Evolutionary conservation across 2,329 filamentous ascomycete genomes (phyloP), one percentile per base, ranked within the genome.

Genomic region (Aspergillus alliaceus): DNA sequence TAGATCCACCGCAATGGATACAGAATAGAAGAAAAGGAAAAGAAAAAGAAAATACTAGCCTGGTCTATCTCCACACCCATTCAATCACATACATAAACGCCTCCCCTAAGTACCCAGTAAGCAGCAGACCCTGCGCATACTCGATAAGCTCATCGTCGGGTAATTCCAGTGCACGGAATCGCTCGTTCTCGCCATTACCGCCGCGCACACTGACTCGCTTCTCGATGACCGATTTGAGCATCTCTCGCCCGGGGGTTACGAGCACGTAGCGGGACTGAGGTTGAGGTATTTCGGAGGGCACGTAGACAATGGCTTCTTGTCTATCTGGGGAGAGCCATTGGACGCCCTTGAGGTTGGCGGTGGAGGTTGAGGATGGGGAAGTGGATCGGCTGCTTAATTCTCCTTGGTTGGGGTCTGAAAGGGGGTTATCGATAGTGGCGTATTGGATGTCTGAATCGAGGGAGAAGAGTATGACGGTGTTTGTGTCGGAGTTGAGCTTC

Each of bases 41-140:
- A n/a, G n/a, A n/a, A n/a, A n/a, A n/a, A n/a, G n/a, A n/a, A n/a
- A n/a, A n/a, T n/a, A 42, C n/a, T 6, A 31, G 18, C 4, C 20
- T 9, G 4, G 3, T 18, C 52, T 29, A 65, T 46, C 59, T 63
- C 63, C 66, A 69, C 39, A 56, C 62, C 69, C 69, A 71, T 55
- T 70, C 69, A 57, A 71, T 53, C 54, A 71, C 67, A 59, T 71
- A 70, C 66, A 71, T 69, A 40, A 71, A 69, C 12, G 61, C 64
- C 40, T 70, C 66, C 6, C 62, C 67, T 29, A 67, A 44, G 51
- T 68, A 69, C 14, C 66, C 66, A 24, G 56, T 60, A 11, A 69
- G 49, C 12, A 65, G 52, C 20, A 70, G 29, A 0, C 69, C 69
- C 59, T 71, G 69, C 4, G 66, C 64, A 61, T 68, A 70, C 57